Base-by-base conservation (phyloP, 2,329 filamentous ascomycete species). In the Elsinoe fawcettii region DNA sequence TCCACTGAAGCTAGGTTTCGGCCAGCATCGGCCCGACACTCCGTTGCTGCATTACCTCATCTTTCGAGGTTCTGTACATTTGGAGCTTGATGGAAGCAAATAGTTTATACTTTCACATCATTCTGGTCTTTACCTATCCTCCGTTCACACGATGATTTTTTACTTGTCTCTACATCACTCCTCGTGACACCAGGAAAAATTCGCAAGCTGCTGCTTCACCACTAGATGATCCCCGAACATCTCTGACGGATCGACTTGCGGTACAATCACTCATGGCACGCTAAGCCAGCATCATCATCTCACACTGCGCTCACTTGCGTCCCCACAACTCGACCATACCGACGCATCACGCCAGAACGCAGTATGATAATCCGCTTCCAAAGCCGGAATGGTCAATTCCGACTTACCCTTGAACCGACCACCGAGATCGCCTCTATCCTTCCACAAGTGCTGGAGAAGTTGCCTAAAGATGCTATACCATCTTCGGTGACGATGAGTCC, bases 361-460 rank as follows among this genome's bases (percentile, higher is more conserved):
- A 74, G 69, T 62, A 96, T 96, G 84, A 80, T 96, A 67, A 78
- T 96, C 58, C 84, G 91, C 71, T 88, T 96, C 65, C 86, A 91
- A 66, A 90, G 90, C 70, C 90, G 88, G 62, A 90, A 96, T 75
- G 93, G 93, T 75, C 93, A 93, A 79, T 86, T 91, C 73, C 87
- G 93, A 65, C 78, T 97, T 66, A 88, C 80, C 54, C 82, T 95
- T 64, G 85, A 91, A 65, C 81, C 85, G 53, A 79, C 80, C 41
- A 84, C 88, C 61, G 84, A 85, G 0, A 96, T 97, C 70, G 69
- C 77, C 18, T 74, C 79, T 7, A 73, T 85, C 25, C 69, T 80
- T 12, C 70, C 71, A 14, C 68, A 83, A 71, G 75, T 86, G 54
- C 70, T 80, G 16, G 80, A 84, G 63, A 79, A 83, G 61, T 74